phyloP scores from a whole-genome alignment of 805 yeast species.

The Starmerella ratchasimensis region DNA sequence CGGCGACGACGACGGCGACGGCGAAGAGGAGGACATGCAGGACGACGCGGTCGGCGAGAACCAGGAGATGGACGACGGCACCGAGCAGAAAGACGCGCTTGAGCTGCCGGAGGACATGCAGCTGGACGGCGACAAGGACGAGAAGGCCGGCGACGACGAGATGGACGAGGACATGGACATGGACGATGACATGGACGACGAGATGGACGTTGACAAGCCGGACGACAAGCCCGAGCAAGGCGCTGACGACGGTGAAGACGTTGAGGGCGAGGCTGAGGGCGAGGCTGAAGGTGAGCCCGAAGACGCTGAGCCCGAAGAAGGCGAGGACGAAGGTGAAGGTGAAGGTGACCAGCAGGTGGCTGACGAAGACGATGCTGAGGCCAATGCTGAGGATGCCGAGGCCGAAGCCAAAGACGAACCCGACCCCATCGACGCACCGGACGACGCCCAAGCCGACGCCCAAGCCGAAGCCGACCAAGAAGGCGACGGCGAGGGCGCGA shows the following conservation, averaged over 20 bases:
- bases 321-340: constrained; percentile 22
- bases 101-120: constrained; percentile 89
- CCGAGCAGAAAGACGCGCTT: constrained; percentile 72
- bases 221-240: constrained; percentile 27
- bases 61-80: constrained; percentile 56
- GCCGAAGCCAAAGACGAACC: constrained; percentile 24
- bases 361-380: constrained; percentile 21
- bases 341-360: constrained; percentile 22
- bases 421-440: too few species aligned
- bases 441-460: too few species aligned
- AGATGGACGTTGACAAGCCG: constrained; percentile 23
- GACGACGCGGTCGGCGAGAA: constrained; percentile 34
- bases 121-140: constrained; percentile 52
- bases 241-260: constrained; percentile 21
- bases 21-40: constrained; percentile 51
- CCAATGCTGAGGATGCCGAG: constrained; percentile 20
- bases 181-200: constrained; percentile 25
- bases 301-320: constrained; percentile 21
- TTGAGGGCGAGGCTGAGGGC: constrained; percentile 18
- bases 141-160: constrained; percentile 30
- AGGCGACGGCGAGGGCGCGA: constrained; percentile 19
- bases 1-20: constrained; percentile 49
- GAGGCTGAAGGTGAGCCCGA: constrained; percentile 21
- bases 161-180: constrained; percentile 27
- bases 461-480: constrained; percentile 24